These are phyloP conservation scores for Friedmanniomyces simplex DNA, from an alignment of 495 filamentous ascomycete species.

Conservation along the genomic window DNA sequence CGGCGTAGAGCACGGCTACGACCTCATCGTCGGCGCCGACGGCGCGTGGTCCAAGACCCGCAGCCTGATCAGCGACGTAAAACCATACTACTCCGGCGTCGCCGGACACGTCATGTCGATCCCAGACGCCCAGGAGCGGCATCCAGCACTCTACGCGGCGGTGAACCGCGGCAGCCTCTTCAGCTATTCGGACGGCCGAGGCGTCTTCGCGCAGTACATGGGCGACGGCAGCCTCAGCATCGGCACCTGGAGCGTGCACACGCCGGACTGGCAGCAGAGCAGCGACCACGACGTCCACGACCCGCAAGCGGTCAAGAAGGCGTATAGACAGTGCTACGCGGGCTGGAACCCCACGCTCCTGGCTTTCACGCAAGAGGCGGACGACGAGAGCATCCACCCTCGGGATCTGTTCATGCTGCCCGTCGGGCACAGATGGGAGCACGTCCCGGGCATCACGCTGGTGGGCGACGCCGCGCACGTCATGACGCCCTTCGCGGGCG, in stretches of 20 bases:
- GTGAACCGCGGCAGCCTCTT: conserved; percentile 39
- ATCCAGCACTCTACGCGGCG: conserved; percentile 31
- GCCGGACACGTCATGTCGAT: conserved; percentile 19
- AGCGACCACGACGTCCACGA: conserved; percentile 25
- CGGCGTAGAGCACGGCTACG: conserved; percentile 30
- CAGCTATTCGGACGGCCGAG: conserved; percentile 32
- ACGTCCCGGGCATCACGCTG: conserved; percentile 38
- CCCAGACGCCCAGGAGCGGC: conserved; percentile 23
- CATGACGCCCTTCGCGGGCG: conserved; percentile 53
- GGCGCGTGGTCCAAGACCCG: conserved; percentile 51
- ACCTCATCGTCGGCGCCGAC: conserved; percentile 53
- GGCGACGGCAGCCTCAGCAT: conserved; percentile 35
- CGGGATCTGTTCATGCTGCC: conserved; percentile 43
- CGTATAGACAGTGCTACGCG: conserved; percentile 2
- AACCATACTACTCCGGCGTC: conserved; percentile 45
- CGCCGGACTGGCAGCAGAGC: conserved; percentile 34
- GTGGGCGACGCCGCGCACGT: conserved; percentile 55
- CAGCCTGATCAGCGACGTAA: conserved; percentile 34
- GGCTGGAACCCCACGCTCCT: conserved; percentile 12
- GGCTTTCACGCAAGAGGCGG: conserved; percentile 3
- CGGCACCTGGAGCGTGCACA: conserved; percentile 24
- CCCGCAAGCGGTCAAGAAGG: conserved; percentile 3
- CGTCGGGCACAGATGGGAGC: conserved; percentile 41
- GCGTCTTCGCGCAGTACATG: conserved; percentile 34
- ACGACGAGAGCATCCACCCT: conserved; percentile 4